Base-by-base conservation (phyloP, 169 alveolate genomes). In the Amoebophrya sp. region DNA sequence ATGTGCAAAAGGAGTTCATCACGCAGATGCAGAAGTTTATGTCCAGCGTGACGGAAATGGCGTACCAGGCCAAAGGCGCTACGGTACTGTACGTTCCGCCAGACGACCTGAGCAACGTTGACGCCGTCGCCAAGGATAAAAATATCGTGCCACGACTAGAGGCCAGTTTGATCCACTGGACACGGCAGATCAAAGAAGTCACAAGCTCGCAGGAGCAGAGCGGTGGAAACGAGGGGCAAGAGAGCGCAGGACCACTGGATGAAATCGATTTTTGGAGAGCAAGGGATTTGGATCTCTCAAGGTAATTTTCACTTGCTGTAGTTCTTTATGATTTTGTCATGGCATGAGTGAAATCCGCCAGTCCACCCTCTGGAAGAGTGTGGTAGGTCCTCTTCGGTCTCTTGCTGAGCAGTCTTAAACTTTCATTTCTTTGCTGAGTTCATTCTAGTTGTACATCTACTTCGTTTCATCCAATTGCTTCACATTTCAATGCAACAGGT, bases 111-210 rank as follows among this genome's bases (percentile, higher is more conserved):
- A 90, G 95, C 23, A 97, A 97, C 92, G 94, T 95, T 12, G 97
- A 96, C 26, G 96, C 95, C 26, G 98, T 98, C 29, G 94, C 98
- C 26, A 96, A 96, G 93, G 99, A 98, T 93, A 97, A 97, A 93
- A 98, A 97, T 77, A 94, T 97, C 40, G 97, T 97, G 26, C 96
- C 97, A 77, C 96, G 99, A 92, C 96, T 97, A 89, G 98, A 98
- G 94, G 96, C 97, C 6, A 96, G 97, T 6, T 95, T 97, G 90
- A 97, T 97, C 90, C 96, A 96, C 93, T 98, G 99, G 99, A 97
- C 98, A 40, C 96, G 98, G 94, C 97, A 98, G 93, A 97, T 98
- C 91, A 96, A 97, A 93, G 99, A 97, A 39, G 97, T 97, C 40
- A 96, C 97, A n/a, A n/a, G n/a, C 76, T 14, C 76, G 23, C 76